Evolutionary conservation across 2,329 filamentous ascomycete genomes (phyloP).

Genomic region (Mycosphaerella sp.): DNA sequence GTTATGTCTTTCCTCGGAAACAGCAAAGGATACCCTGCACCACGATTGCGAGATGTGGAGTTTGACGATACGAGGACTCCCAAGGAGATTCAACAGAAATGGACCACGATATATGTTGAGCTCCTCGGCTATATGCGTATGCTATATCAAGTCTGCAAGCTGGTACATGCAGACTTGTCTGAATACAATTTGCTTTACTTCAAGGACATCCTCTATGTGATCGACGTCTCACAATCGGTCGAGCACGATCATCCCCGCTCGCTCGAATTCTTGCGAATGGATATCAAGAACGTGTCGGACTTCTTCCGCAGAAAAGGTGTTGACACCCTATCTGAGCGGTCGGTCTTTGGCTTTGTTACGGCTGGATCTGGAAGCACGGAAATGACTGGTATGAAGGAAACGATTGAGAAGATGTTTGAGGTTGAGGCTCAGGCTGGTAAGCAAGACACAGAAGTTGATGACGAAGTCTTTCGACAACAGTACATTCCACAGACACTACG

Average conservation of each 20-base stretch:
- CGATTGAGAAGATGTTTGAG: constrained; percentile 62
- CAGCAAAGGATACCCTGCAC: constrained; percentile 78
- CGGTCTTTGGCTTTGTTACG: constrained; percentile 80
- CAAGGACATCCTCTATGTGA: constrained; percentile 76
- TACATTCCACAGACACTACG: constrained; percentile 95
- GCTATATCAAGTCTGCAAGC: constrained; percentile 84
- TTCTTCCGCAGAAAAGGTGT: constrained; percentile 87
- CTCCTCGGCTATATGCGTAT: constrained; percentile 82
- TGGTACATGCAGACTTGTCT: constrained; percentile 93
- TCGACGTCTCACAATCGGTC: constrained; percentile 95
- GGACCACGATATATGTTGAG: constrained; percentile 73
- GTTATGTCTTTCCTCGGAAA: constrained; percentile 93
- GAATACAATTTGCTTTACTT: constrained; percentile 98
- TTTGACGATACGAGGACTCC: constrained; percentile 52
- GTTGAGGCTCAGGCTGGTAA: constrained; percentile 47
- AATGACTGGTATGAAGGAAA: constrained; percentile 54
- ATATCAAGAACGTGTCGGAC: constrained; percentile 92
- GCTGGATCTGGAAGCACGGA: constrained; percentile 54
- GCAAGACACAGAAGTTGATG: constrained; percentile 62
- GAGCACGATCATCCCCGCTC: constrained; percentile 93
- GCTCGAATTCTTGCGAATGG: constrained; percentile 92
- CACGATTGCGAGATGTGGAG: constrained; percentile 78
- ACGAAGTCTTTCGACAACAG: constrained; percentile 89
- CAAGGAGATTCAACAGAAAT: constrained; percentile 57
- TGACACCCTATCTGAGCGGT: constrained; percentile 68